Conservation (phyloP, 495 filamentous ascomycete genomes). For the Ascobolus immersus region DNA sequence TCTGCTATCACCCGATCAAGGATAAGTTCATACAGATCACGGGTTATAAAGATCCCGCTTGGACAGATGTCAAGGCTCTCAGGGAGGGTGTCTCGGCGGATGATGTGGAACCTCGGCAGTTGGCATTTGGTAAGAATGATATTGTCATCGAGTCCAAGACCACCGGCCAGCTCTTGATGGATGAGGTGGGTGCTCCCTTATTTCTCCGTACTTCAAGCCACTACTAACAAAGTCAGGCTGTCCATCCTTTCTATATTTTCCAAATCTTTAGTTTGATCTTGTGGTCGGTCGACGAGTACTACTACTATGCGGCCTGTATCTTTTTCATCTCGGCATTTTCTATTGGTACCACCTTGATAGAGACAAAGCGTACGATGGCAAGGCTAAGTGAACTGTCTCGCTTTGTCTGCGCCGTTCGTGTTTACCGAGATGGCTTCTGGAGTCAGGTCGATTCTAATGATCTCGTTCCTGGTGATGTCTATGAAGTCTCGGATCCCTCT, state of each 20-base stretch:
- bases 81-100: slow-evolving; percentile 72
- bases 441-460: slow-evolving; percentile 63
- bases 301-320: slow-evolving; percentile 91
- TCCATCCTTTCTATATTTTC: slow-evolving; percentile 97
- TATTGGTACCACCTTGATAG: slow-evolving; percentile 66
- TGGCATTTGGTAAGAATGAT: slow-evolving; percentile 65
- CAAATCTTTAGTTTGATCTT: slow-evolving; percentile 84
- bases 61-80: slow-evolving; percentile 52
- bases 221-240: slow-evolving; percentile 34
- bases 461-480: slow-evolving; percentile 86
- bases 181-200: slow-evolving; percentile 52
- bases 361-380: slow-evolving; percentile 83
- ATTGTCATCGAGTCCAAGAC: slow-evolving; percentile 84
- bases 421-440: slow-evolving; percentile 89
- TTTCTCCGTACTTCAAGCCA: too few relatives aligned
- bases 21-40: slow-evolving; percentile 69
- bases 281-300: slow-evolving; percentile 89
- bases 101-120: slow-evolving; percentile 57
- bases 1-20: slow-evolving; percentile 66
- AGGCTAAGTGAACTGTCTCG: slow-evolving; percentile 73
- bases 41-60: slow-evolving; percentile 78
- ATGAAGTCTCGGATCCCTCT: slow-evolving; percentile 90
- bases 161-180: slow-evolving; percentile 52
- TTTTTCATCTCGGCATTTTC: slow-evolving; percentile 83
- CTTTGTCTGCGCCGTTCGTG: slow-evolving; percentile 85